Conservation (phyloP, 1,139 yeast genomes). For the Nakaseomyces glabratus region DNA sequence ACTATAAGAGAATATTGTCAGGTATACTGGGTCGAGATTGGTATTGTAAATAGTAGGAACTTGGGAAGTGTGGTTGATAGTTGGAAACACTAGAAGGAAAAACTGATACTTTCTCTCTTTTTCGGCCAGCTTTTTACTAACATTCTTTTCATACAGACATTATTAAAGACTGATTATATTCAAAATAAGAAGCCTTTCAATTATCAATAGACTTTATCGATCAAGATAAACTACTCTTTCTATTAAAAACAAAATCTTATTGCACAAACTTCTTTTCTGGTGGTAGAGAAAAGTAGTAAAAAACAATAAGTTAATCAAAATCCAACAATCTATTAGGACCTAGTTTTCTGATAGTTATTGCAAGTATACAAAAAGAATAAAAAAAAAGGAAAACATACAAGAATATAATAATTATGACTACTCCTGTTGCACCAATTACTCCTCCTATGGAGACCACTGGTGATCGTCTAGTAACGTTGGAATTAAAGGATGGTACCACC, state of each 20-base stretch:
- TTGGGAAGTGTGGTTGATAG: too few relatives aligned
- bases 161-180: too few relatives aligned
- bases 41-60: too few relatives aligned
- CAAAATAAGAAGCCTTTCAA: too few relatives aligned
- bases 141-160: too few relatives aligned
- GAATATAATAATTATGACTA: constrained; percentile 18
- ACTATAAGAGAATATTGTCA: too few relatives aligned
- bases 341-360: not conserved
- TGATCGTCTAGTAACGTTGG: constrained; percentile 79
- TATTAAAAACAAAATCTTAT: too few relatives aligned
- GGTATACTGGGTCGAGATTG: too few relatives aligned
- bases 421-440: constrained; percentile 64
- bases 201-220: not conserved
- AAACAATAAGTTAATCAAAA: not conserved
- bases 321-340: not conserved
- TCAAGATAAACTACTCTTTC: too few relatives aligned
- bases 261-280: constrained; percentile 5
- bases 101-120: too few relatives aligned
- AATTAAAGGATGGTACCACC: constrained; percentile 81
- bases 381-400: not conserved
- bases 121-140: too few relatives aligned
- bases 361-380: not conserved
- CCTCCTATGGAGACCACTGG: constrained; percentile 81
- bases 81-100: too few relatives aligned
- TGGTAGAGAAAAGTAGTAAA: constrained; percentile 4